Percentiles rank a stretch among this genome's conserved stretches.
Conservation (phyloP, 345 rosid genomes). For the Atalantia buxifolia region DNA sequence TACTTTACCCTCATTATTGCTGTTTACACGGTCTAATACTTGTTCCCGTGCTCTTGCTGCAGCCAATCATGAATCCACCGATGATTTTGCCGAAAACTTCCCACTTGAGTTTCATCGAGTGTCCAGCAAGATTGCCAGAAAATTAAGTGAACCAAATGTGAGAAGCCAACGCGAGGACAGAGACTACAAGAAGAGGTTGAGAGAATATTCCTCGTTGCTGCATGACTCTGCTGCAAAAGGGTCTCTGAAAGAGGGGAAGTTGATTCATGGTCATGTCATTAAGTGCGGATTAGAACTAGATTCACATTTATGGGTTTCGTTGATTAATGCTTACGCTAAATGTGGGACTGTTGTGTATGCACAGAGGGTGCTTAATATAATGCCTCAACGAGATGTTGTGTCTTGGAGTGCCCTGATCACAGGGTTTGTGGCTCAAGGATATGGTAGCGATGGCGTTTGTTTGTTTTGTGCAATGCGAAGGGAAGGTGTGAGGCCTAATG, state of each 20-base stretch:
- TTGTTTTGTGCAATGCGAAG: slow-evolving; percentile 30
- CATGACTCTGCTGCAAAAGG: slow-evolving; percentile 36
- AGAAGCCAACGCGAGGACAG: not conserved
- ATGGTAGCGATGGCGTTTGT: slow-evolving; percentile 21
- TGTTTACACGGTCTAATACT: not conserved
- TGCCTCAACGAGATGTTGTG: slow-evolving; percentile 45
- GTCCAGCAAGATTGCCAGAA: not conserved
- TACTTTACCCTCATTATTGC: not conserved
- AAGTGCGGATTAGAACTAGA: slow-evolving; percentile 27
- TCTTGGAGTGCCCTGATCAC: slow-evolving; percentile 42
- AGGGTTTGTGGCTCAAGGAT: slow-evolving; percentile 30
- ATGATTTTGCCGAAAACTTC: not conserved
- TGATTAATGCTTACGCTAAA: slow-evolving; percentile 34
- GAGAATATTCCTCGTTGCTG: slow-evolving; percentile 30
- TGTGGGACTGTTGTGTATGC: slow-evolving; percentile 29
- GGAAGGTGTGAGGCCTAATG: slow-evolving; percentile 38
- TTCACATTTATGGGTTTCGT: slow-evolving; percentile 40
- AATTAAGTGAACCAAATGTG: not conserved
- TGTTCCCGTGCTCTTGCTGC: not conserved
- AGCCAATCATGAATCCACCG: not conserved
- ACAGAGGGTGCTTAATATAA: slow-evolving; percentile 28
- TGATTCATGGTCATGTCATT: slow-evolving; percentile 28
- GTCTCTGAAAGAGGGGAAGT: slow-evolving; percentile 24
- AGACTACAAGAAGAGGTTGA: slow-evolving; percentile 12
- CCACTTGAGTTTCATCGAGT: not conserved